Evolutionary conservation across 306 rosid genomes (phyloP).

Genomic region (Comarum palustre): DNA sequence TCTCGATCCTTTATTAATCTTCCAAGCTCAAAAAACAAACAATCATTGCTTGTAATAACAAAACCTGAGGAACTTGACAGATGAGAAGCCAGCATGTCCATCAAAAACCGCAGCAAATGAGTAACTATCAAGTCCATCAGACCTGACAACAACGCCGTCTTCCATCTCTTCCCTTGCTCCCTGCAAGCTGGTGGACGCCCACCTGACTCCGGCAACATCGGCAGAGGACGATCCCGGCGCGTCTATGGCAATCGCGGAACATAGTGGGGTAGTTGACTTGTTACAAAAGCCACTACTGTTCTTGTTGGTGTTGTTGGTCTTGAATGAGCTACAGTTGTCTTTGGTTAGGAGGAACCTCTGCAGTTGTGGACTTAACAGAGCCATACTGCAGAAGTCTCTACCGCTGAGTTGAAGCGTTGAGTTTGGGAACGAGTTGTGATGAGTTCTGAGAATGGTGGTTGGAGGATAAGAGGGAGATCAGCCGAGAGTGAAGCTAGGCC

Average conservation of each 20-base stretch:
- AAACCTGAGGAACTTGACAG: slow-evolving; percentile 80
- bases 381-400: slow-evolving; percentile 42
- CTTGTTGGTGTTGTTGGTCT: slow-evolving; percentile 15
- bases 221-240: slow-evolving; percentile 56
- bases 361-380: slow-evolving; percentile 66
- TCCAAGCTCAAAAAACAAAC: not conserved
- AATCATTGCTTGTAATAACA: not conserved
- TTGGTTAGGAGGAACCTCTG: slow-evolving; percentile 57
- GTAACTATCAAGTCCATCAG: slow-evolving; percentile 59
- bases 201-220: slow-evolving; percentile 55
- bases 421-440: not conserved
- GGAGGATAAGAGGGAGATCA: slow-evolving; percentile 44
- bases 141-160: slow-evolving; percentile 60
- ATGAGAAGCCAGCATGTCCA: slow-evolving; percentile 88
- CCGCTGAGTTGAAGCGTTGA: slow-evolving; percentile 18
- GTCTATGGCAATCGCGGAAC: slow-evolving; percentile 84
- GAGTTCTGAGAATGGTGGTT: slow-evolving; percentile 10
- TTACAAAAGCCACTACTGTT: slow-evolving; percentile 29
- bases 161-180: slow-evolving; percentile 94
- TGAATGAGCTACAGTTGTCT: slow-evolving; percentile 31
- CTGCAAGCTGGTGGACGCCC: slow-evolving; percentile 82
- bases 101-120: slow-evolving; percentile 93
- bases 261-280: slow-evolving; percentile 39
- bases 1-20: too few relatives aligned
- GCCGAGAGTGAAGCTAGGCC: slow-evolving; percentile 50